Base-by-base conservation (phyloP, 2,329 filamentous ascomycete genomes). In the Pseudocercospora fijiensis region DNA sequence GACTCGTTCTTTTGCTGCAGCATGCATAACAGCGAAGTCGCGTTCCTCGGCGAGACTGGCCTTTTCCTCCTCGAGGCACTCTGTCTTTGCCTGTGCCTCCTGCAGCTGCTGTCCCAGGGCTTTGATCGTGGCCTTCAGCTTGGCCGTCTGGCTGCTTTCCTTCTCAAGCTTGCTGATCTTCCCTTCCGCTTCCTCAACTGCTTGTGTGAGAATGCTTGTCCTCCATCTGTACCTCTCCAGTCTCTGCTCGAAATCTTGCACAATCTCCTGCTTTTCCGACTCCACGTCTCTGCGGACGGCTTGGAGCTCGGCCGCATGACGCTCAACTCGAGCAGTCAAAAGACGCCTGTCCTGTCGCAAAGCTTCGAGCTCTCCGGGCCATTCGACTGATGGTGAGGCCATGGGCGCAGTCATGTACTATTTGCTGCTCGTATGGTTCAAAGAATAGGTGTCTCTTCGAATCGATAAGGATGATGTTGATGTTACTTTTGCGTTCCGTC, bases 101-200 rank as follows among this genome's bases (percentile, higher is more conserved):
- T 33, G 30, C 9, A 47, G 43, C 43, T 18, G 6, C 6, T 47
- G n/a, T 18, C 20, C 16, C n/a, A 18, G 6, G 43, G n/a, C n/a
- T 47, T 22, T 47, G 43, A 47, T 20, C n/a, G n/a, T 47, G 20
- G 43, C 1, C 43, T 64, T 61, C 62, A 58, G 60, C 52, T 61
- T 58, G n/a, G 58, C 53, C 22, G 61, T 13, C 13, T 33, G 9
- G 13, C 10, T 33, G 30, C 3, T 55, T 27, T 64, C 53, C 26
- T 61, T 53, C 33, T 61, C 58, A n/a, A 64, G 26, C n/a, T 56
- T 27, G 9, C 33, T 43, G 28, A 74, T 16, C 43, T 47, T 20
- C 6, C 11, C 13, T 22, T 16, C 8, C 41, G n/a, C 18, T 4
- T 22, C 20, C 10, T 18, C 43, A 22, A 47, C n/a, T 20, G 1